These are phyloP conservation scores for Lecanicillium sp. DNA, from an alignment of 2,329 filamentous ascomycete genomes.

Conservation along the genomic window DNA sequence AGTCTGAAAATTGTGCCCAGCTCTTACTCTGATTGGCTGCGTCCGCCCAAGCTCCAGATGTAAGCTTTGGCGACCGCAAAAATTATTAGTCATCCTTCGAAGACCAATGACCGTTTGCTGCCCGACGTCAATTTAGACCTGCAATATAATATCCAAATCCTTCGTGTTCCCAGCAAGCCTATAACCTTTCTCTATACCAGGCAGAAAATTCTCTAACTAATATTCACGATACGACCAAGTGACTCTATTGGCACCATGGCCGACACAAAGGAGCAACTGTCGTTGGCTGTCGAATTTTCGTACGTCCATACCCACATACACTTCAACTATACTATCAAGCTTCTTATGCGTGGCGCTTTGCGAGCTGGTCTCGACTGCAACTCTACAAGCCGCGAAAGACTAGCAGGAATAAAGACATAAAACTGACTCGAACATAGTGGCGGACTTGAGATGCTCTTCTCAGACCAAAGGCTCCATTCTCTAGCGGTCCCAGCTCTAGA, in stretches of 20 bases:
- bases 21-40: constrained; percentile 32
- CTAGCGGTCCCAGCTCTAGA: constrained; percentile 61
- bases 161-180: no score
- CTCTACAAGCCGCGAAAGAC: not conserved
- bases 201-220: no score
- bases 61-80: not conserved
- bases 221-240: no score
- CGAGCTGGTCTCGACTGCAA: not conserved
- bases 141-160: no score
- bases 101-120: not conserved
- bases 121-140: not conserved
- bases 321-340: not conserved
- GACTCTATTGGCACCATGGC: constrained; percentile 14
- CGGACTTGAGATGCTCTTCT: constrained; percentile 90
- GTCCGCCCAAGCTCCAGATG: not conserved
- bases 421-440: constrained; percentile 49
- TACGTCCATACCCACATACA: constrained; percentile 24
- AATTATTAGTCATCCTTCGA: constrained; percentile 4
- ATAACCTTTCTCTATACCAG: no score
- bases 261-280: constrained; percentile 30
- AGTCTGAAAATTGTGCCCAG: constrained; percentile 30
- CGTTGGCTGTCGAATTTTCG: constrained; percentile 68
- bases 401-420: not conserved
- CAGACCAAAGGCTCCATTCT: constrained; percentile 67
- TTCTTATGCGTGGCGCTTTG: not conserved